These are phyloP conservation scores for Aphanomyces euteiches DNA, from an alignment of 352 stramenopile genomes.

Conservation along the genomic window DNA sequence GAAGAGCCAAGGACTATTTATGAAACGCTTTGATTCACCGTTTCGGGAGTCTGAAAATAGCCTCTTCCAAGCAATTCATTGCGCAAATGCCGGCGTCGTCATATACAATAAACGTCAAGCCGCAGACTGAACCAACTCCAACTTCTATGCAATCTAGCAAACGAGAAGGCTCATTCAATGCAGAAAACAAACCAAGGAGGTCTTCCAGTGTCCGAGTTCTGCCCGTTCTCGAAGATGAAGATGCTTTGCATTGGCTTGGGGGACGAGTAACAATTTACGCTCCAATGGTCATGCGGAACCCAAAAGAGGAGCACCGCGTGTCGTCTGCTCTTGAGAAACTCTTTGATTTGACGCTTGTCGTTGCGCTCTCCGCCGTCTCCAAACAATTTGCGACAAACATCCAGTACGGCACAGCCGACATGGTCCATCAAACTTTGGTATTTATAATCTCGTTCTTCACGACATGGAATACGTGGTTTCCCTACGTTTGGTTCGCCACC, in stretches of 20 bases:
- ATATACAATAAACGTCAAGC: too few species aligned
- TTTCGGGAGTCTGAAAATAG: too few species aligned
- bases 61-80: too few species aligned
- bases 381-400: conserved; percentile 12
- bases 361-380: conserved; percentile 26
- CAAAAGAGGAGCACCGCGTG: conserved; percentile 8
- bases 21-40: too few species aligned
- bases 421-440: background rate
- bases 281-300: conserved; percentile 13
- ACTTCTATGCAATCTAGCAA: too few species aligned
- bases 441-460: conserved; percentile 27
- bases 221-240: too few species aligned
- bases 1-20: too few species aligned
- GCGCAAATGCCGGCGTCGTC: too few species aligned
- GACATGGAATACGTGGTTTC: conserved; percentile 28
- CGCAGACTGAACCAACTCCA: too few species aligned
- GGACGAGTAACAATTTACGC: background rate
- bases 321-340: conserved; percentile 26
- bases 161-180: too few species aligned
- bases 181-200: too few species aligned
- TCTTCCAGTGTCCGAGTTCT: too few species aligned
- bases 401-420: background rate
- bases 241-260: background rate
- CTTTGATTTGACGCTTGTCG: conserved; percentile 26
- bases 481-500: conserved; percentile 24